phyloP scores from a whole-genome alignment of 306 rosid species.

The Coriaria nepalensis region DNA sequence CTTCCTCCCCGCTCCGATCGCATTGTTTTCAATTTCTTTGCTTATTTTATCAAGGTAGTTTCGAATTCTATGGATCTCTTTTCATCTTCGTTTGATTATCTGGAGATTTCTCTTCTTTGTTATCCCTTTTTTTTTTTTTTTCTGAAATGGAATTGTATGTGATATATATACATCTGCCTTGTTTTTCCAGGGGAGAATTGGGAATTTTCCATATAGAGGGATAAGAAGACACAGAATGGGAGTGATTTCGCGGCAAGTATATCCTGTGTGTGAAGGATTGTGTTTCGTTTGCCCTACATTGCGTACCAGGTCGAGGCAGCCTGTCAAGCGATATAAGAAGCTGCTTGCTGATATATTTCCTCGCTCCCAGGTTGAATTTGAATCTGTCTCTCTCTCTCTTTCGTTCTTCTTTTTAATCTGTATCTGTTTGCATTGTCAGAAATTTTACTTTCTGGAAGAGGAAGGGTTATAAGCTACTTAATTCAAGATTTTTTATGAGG shows the following conservation, averaged over 20 bases:
- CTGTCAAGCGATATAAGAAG: constrained; percentile 71
- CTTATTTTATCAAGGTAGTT: background rate
- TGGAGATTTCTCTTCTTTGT: too few relatives aligned
- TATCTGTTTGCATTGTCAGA: too few relatives aligned
- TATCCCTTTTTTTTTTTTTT: too few relatives aligned
- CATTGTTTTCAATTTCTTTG: background rate
- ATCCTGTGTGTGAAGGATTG: constrained; percentile 67
- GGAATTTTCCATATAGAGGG: background rate
- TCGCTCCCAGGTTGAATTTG: constrained; percentile 33
- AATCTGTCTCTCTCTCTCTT: constrained; percentile 3
- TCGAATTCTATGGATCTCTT: constrained; percentile 1
- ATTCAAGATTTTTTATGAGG: too few relatives aligned
- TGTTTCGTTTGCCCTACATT: constrained; percentile 73
- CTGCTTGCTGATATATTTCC: constrained; percentile 71
- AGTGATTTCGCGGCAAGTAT: constrained; percentile 53
- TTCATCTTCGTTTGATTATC: too few relatives aligned
- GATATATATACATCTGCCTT: too few relatives aligned
- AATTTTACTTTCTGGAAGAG: too few relatives aligned
- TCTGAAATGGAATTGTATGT: too few relatives aligned
- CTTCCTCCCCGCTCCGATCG: background rate
- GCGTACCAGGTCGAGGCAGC: constrained; percentile 68
- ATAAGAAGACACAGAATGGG: constrained; percentile 26
- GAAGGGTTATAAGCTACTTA: too few relatives aligned
- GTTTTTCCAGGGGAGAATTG: background rate
- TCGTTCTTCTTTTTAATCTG: too few relatives aligned